These are phyloP conservation scores for Boletus rubropictus DNA, from an alignment of 768 basidiomycete species.

Conservation along the genomic window DNA sequence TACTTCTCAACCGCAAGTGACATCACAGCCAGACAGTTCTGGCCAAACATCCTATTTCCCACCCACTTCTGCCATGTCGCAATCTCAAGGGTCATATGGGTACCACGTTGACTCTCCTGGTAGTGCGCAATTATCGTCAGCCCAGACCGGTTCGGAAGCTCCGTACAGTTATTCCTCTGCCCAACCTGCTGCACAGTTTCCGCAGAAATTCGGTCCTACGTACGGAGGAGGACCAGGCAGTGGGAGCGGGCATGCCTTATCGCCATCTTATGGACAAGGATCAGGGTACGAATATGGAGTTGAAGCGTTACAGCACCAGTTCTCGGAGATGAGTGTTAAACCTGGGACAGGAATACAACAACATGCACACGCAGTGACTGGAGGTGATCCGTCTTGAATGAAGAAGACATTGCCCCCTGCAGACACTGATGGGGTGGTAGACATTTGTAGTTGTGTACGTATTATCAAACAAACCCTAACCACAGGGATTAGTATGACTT, in stretches of 20 bases:
- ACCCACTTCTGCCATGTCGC: constrained; percentile 2
- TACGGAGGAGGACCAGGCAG: constrained; percentile 22
- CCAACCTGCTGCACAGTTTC: constrained; percentile 14
- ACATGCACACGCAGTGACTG: constrained; percentile 18
- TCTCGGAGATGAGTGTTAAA: constrained; percentile 28
- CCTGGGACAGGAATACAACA: constrained; percentile 20
- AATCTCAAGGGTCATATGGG: constrained; percentile 18
- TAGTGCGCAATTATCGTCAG: background rate
- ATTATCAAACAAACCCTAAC: constrained; percentile 19
- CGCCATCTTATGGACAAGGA: constrained; percentile 16
- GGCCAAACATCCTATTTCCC: constrained; percentile 14
- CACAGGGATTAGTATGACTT: background rate
- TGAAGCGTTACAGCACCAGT: constrained; percentile 25
- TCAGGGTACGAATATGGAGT: constrained; percentile 22
- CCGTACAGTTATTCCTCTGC: constrained; percentile 17
- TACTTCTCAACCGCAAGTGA: constrained; percentile 13
- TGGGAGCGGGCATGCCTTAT: constrained; percentile 15
- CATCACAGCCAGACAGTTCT: constrained; percentile 10
- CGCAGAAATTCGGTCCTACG: constrained; percentile 8
- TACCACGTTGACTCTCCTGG: constrained; percentile 16
- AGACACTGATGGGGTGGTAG: background rate
- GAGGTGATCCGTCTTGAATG: constrained; percentile 14
- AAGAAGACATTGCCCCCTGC: background rate
- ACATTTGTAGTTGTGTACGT: background rate
- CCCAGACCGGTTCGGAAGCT: constrained; percentile 5